Conservation (phyloP, 2,329 filamentous ascomycete genomes). For the Albifimbria verrucaria region DNA sequence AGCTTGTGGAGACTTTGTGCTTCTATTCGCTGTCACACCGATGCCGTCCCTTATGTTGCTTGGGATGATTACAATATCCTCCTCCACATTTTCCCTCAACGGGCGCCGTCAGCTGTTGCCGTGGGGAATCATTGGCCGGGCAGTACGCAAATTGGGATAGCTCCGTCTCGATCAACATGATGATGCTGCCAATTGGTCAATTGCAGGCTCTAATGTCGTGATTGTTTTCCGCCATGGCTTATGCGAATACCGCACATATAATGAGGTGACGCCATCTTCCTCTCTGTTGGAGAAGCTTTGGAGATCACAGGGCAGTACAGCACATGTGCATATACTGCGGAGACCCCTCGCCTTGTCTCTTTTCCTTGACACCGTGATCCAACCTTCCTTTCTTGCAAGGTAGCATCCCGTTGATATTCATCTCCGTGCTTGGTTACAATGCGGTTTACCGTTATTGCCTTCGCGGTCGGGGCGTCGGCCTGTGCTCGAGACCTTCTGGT, state of each 20-base stretch:
- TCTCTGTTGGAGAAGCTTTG: background rate
- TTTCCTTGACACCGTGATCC: background rate
- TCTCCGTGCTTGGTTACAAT: too few species aligned
- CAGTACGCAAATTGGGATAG: background rate
- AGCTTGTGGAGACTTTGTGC: background rate
- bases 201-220: background rate
- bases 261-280: background rate
- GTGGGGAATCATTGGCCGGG: background rate
- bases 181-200: background rate
- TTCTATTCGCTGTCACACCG: background rate
- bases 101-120: background rate
- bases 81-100: background rate
- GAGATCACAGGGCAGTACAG: background rate
- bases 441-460: conserved; percentile 15
- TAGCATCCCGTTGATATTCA: too few species aligned
- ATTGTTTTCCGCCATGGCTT: background rate
- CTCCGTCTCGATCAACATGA: background rate
- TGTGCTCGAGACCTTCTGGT: conserved; percentile 26
- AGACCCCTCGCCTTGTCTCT: background rate
- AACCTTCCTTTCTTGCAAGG: too few species aligned
- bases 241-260: background rate
- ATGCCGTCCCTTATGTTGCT: background rate
- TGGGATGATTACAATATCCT: background rate
- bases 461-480: conserved; percentile 19
- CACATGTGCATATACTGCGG: background rate